Evolutionary conservation across 192 early-diverging fungal genomes (phyloP).

Genomic region (Paraglomus brasilianum): DNA sequence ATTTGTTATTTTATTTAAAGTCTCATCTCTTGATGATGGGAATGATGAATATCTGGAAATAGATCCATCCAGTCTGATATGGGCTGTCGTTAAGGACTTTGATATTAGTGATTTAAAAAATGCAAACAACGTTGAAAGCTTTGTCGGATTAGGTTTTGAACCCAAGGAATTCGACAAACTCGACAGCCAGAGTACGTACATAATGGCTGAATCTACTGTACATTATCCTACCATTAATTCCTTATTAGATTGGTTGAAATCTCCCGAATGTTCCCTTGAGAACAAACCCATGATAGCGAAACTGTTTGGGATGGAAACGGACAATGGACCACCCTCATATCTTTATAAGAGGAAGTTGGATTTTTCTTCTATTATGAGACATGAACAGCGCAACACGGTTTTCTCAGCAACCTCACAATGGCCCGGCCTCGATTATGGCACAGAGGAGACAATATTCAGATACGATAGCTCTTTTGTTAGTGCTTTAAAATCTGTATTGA

Average conservation of each 20-base stretch:
- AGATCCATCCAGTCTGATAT: neutral
- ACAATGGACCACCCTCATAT: neutral
- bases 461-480: conserved; percentile 30
- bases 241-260: conserved; percentile 2
- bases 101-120: neutral
- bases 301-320: neutral
- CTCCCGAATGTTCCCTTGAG: too few relatives aligned
- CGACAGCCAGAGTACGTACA: neutral
- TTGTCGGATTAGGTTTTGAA: neutral
- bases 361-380: conserved; percentile 5
- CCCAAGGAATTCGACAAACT: neutral
- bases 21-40: neutral
- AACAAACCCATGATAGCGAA: neutral
- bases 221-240: neutral
- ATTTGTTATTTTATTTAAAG: conserved; percentile 7
- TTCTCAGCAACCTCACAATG: neutral
- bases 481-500: conserved; percentile 32
- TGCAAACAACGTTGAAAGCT: neutral
- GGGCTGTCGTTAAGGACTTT: neutral
- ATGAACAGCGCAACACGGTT: neutral
- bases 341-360: neutral
- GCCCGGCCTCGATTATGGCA: neutral
- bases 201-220: conserved; percentile 1
- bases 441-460: conserved; percentile 8
- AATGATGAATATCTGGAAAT: too few relatives aligned